Conservation (phyloP, 225 moss, liverwort and hornwort species). For the Neckera pumila region DNA sequence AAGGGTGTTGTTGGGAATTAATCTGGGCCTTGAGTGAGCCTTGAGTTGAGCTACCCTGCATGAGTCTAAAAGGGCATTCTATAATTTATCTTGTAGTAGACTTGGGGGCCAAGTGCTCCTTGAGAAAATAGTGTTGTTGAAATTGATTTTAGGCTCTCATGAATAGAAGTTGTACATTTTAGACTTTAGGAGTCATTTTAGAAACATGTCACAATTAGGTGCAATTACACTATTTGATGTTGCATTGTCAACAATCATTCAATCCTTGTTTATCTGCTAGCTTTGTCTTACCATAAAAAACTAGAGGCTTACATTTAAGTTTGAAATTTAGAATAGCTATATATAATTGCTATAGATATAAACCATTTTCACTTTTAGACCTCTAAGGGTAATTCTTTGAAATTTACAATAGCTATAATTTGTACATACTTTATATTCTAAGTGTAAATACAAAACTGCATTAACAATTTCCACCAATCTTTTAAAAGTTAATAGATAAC, state of each 20-base stretch:
- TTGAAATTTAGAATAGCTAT: background rate
- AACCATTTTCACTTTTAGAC: background rate
- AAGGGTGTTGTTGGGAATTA: too few relatives aligned
- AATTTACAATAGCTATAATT: too few relatives aligned
- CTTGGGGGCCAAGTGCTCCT: too few relatives aligned
- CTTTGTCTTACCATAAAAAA: background rate
- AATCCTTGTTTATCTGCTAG: background rate
- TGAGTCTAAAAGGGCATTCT: too few relatives aligned
- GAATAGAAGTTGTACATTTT: background rate
- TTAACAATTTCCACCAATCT: accelerated
- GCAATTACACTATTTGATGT: background rate
- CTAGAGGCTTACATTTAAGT: background rate
- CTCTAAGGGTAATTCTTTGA: too few relatives aligned
- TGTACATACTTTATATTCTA: background rate
- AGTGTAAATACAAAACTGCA: accelerated
- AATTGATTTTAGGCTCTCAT: background rate
- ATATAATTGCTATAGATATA: background rate
- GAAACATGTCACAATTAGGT: background rate
- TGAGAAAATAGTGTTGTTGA: too few relatives aligned
- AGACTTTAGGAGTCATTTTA: background rate
- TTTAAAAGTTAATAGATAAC: background rate
- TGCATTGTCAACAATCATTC: background rate
- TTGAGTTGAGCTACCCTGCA: too few relatives aligned
- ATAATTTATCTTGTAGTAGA: too few relatives aligned
- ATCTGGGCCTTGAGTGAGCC: too few relatives aligned